These are phyloP conservation scores for Globisporangium alternatum DNA, from an alignment of 352 stramenopile genomes.

Conservation along the genomic window DNA sequence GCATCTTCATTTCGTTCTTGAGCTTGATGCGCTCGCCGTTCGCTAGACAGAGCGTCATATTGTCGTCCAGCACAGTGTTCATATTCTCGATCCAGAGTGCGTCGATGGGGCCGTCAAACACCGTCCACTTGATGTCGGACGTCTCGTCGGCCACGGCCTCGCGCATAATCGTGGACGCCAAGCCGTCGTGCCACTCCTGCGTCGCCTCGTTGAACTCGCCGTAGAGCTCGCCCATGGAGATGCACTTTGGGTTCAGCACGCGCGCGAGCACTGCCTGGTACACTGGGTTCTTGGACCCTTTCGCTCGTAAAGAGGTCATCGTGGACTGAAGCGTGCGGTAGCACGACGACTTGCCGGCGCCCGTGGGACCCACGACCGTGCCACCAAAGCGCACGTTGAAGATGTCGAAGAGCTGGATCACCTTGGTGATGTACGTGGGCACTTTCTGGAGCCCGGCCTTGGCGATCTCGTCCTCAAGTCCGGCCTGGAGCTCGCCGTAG, in stretches of 20 bases:
- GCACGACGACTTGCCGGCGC: slow-evolving; percentile 84
- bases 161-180: slow-evolving; percentile 79
- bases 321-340: slow-evolving; percentile 84
- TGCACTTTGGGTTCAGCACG: slow-evolving; percentile 87
- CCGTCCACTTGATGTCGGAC: slow-evolving; percentile 81
- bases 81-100: slow-evolving; percentile 96
- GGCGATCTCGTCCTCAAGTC: slow-evolving; percentile 54
- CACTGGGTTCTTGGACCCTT: slow-evolving; percentile 65
- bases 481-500: slow-evolving; percentile 79
- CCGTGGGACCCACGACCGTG: slow-evolving; percentile 85
- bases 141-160: slow-evolving; percentile 69
- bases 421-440: slow-evolving; percentile 88
- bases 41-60: slow-evolving; percentile 93
- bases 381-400: slow-evolving; percentile 93
- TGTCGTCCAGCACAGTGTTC: slow-evolving; percentile 95
- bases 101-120: slow-evolving; percentile 94
- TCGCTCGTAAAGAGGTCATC: slow-evolving; percentile 79
- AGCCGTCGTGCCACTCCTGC: slow-evolving; percentile 85
- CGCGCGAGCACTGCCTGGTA: slow-evolving; percentile 73
- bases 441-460: slow-evolving; percentile 61
- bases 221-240: slow-evolving; percentile 83
- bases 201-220: slow-evolving; percentile 89
- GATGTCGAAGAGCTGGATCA: slow-evolving; percentile 94
- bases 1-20: slow-evolving; percentile 90
- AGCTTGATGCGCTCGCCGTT: slow-evolving; percentile 93